phyloP scores from a whole-genome alignment of 495 filamentous ascomycete genomes.

The Bacidia gigantensis region DNA sequence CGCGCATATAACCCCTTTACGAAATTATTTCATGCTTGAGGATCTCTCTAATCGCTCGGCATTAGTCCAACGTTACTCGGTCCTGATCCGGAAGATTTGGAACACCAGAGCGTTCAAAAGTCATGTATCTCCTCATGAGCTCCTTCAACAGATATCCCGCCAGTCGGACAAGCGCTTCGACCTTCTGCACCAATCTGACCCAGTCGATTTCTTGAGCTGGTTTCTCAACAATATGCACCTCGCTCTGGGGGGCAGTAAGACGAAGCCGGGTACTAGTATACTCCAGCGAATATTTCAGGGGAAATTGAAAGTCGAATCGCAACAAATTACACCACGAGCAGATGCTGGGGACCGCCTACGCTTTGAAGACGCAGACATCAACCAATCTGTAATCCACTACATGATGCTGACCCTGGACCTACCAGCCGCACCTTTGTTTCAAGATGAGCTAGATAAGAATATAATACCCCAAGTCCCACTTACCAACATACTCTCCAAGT shows the following conservation, averaged over 20 bases:
- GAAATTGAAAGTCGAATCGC: conserved; percentile 77
- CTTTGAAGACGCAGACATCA: conserved; percentile 83
- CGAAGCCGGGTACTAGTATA: conserved; percentile 61
- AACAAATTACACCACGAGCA: conserved; percentile 84
- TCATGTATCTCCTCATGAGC: conserved; percentile 93
- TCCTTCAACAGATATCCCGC: conserved; percentile 86
- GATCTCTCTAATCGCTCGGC: conserved; percentile 47
- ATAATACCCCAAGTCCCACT: conserved; percentile 95
- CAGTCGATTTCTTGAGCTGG: conserved; percentile 93
- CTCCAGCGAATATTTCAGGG: conserved; percentile 91
- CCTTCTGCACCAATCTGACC: conserved; percentile 82
- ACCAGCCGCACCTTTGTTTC: conserved; percentile 88
- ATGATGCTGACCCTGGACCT: conserved; percentile 86
- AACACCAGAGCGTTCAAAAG: conserved; percentile 93
- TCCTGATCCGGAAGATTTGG: conserved; percentile 93
- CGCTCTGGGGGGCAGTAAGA: conserved; percentile 76
- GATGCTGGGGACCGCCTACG: conserved; percentile 78
- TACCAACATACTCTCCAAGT: conserved; percentile 80
- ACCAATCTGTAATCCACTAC: conserved; percentile 62
- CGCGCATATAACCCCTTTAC: conserved; percentile 75
- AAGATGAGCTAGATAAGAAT: conserved; percentile 76
- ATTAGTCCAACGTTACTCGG: conserved; percentile 65
- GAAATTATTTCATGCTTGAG: conserved; percentile 88
- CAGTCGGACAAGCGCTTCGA: conserved; percentile 86
- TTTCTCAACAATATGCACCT: conserved; percentile 93